A percentile compares a stretch with the other conserved stretches of the same genome.
Conservation (phyloP, 805 yeast species). For the Suhomyces xylopsoci region DNA sequence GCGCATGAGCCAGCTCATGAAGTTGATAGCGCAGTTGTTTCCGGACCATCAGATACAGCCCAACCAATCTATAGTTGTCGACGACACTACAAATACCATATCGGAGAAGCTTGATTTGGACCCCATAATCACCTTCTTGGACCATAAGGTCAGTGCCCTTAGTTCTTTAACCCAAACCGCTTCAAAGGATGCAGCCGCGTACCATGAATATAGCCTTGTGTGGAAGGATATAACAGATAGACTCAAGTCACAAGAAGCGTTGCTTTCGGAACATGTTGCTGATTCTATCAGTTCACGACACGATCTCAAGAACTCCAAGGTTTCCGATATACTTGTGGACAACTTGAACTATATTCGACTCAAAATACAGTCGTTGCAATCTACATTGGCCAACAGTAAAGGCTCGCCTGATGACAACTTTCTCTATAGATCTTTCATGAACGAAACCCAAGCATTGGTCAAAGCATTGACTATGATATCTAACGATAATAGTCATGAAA, state of each 20-base stretch:
- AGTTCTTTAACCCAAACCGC: constrained; percentile 20
- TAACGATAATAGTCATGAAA: neutral
- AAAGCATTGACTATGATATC: constrained; percentile 12
- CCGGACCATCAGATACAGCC: neutral
- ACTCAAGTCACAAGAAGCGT: constrained; percentile 26
- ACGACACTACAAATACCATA: constrained; percentile 35
- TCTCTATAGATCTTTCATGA: constrained; percentile 12
- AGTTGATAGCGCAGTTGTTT: neutral
- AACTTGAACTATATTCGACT: constrained; percentile 5
- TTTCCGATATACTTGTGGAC: constrained; percentile 3
- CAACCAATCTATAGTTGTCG: constrained; percentile 13
- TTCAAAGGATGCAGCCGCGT: constrained; percentile 25
- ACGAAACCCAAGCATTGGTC: constrained; percentile 23
- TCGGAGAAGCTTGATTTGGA: constrained; percentile 29
- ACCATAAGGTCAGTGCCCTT: constrained; percentile 27
- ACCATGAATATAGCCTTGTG: constrained; percentile 22
- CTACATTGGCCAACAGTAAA: neutral
- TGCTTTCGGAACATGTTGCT: constrained; percentile 15
- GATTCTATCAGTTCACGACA: constrained; percentile 4
- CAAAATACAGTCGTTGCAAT: neutral
- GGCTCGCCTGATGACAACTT: constrained; percentile 3
- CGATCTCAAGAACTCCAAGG: neutral
- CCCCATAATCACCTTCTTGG: constrained; percentile 31
- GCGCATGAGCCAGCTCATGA: constrained; percentile 7
- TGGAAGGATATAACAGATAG: constrained; percentile 27